Base-by-base conservation (phyloP, 2,329 filamentous ascomycete species). In the Bipolaris gigantea region DNA sequence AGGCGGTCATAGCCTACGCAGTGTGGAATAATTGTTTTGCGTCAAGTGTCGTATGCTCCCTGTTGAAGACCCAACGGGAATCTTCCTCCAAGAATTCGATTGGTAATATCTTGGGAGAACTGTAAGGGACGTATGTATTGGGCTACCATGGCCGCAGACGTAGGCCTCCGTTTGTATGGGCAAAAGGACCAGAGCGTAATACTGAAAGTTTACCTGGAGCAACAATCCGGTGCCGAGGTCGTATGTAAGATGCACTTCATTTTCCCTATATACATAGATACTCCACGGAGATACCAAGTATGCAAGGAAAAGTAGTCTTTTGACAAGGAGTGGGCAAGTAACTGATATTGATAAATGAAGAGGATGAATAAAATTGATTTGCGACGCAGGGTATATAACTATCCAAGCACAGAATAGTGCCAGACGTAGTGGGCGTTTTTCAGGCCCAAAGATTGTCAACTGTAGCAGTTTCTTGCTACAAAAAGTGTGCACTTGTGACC, bases 341-440 rank as follows among this genome's bases (percentile, higher is more conserved):
- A 35, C 39, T 27, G 38, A 13, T 19, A 18, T 42, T 7, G 25
- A 18, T 15, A 25, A 35, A 42, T 23, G 6, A 16, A 39, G 18
- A 11, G 34, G 18, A 21, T 11, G 27, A 16, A 25, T n/a, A 5
- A 8, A 48, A 30, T 48, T 10, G 16, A 32, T 27, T 23, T 5
- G 32, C 35, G 19, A 46, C 21, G 32, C n/a, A 51, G 52, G 57
- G 57, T 60, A 58, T 60, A 58, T 19, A 56, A 47, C 49, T 33
- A 38, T 50, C 27, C 27, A 50, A 54, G 13, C 30, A 23, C 32
- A n/a, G 21, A 39, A 48, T 25, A 50, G 57, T 7, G 50, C 40
- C 15, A 58, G 16, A 25, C 44, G 25, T n/a, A 23, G 3, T 8
- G 8, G 18, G n/a, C 18, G 9, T 5, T 25, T 10, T 18, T 11